Base-by-base conservation (phyloP, 2,329 filamentous ascomycete species). In the Aschersonia sp. region DNA sequence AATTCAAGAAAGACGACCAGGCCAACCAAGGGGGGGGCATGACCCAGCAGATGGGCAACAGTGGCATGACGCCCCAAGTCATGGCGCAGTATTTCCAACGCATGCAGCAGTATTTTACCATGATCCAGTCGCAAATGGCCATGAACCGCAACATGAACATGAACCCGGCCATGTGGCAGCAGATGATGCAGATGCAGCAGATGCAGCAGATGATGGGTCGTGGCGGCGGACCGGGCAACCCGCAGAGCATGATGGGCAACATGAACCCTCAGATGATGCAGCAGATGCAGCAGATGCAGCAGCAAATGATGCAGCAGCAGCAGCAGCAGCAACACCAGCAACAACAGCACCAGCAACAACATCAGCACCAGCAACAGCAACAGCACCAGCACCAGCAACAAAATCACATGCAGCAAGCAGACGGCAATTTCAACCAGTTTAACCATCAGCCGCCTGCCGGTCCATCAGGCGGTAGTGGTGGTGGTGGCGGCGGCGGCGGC, bases 31-130 rank as follows among this genome's bases (percentile, higher is more conserved):
- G 59, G 12, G 49, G 59, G 12, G 63, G 60, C 37, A 66, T 66
- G 64, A 61, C 59, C 29, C 65, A 66, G 50, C 66, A 69, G 51
- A 67, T 67, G 64, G 67, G 62, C 44, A 64, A 68, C 59, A 62
- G 72, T 46, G 83, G 84, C 52, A 94, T 97, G 85, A 94, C 86
- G 22, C 90, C 90, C 1, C 88, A 95, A 59, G 83, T 94, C 72
- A 95, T 97, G 88, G 92, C 92, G 2, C 89, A 95, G 63, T 95
- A 97, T 68, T 94, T 92, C 80, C 87, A 95, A 64, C 81, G 89
- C 44, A 97, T 98, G 90, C 92, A 98, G 66, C 87, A 95, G 62
- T 95, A 94, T 66, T 94, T 95, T 65, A 74, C 83, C 49, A 82
- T 95, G 76, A 92, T 95, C 87, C 88, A 94, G 66, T 86, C 90